Evolutionary conservation across 495 filamentous ascomycete species (phyloP), one percentile per base, ranked within the genome.

Genomic region (Cercophora scortea): DNA sequence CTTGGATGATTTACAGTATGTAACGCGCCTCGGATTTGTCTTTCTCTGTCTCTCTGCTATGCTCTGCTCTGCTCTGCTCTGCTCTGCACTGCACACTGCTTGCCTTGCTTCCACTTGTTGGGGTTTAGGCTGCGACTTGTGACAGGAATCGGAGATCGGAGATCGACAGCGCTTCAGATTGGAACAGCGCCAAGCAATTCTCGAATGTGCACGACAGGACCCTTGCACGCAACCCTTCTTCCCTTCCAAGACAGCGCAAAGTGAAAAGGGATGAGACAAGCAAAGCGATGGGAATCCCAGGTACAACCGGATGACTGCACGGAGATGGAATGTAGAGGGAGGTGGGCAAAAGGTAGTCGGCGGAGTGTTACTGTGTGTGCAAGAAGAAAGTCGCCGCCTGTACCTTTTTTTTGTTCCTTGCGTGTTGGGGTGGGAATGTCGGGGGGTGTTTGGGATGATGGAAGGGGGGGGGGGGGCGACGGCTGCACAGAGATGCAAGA

Each of bases 371-470:
- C 40, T 42, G 45, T 34, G 25, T 16, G 32, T 34, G 25, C 10
- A 25, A 50, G 38, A 42, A 56, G 39, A 51, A 47, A 52, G 43
- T 45, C 32, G 47, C 43, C 34, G 49, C 32, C 57, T 48, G 60
- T 59, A 56, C 61, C 58, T 64, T 63, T 63, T 67, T 67, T 65
- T 61, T 58, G 53, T 46, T 63, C 56, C 54, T 54, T 42, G 9
- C 13, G 36, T 32, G 49, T 45, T 55, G 53, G 61, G 49, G 45
- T 43, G 44, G 40, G 42, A 42, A 35, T 47, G 41, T 12, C 46
- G 50, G 52, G 40, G 45, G 42, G 55, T 58, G 61, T 60, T 61
- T 50, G 61, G 57, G 42, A 53, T 51, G 53, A 55, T 58, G 55
- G 59, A 56, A 58, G 58, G 56, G 63, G 64, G 55, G 47, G 56